These are phyloP conservation scores for Oryza meridionalis DNA, from an alignment of 176 grass and related monocot species.

Conservation along the genomic window DNA sequence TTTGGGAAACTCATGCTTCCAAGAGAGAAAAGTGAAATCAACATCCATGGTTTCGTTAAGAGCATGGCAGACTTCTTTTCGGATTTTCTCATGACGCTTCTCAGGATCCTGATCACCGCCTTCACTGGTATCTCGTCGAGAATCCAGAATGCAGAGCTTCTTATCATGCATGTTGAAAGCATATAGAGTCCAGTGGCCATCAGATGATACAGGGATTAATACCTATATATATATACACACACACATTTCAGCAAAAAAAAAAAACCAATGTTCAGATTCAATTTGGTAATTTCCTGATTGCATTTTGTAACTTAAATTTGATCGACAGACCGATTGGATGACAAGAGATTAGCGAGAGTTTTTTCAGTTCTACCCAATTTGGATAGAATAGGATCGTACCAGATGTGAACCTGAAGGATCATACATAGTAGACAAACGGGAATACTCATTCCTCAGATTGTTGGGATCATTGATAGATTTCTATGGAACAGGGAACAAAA, in stretches of 20 bases:
- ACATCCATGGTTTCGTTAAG: not conserved
- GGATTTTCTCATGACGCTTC: not conserved
- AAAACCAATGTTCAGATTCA: not conserved
- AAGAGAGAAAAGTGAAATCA: not conserved
- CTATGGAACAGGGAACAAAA: too few species aligned
- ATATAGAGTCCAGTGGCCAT: not conserved
- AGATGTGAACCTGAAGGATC: too few species aligned
- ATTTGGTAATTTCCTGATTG: not conserved
- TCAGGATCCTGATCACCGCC: not conserved
- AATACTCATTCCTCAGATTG: too few species aligned
- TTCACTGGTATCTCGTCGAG: not conserved
- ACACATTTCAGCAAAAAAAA: not conserved
- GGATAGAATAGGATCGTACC: too few species aligned
- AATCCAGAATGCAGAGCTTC: conserved; percentile 24
- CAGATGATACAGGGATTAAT: not conserved
- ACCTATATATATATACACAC: not conserved
- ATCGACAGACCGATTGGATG: too few species aligned
- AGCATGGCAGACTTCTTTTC: not conserved
- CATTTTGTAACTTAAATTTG: not conserved
- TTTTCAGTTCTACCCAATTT: too few species aligned
- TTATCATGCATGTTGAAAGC: conserved; percentile 28
- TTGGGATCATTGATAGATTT: too few species aligned
- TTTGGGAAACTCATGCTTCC: not conserved
- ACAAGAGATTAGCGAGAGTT: too few species aligned
- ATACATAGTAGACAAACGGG: too few species aligned